A percentile compares a stretch with the other conserved stretches of the same genome.
These are phyloP conservation scores for Collariella sp. DNA, from an alignment of 495 filamentous ascomycete species.

Conservation along the genomic window DNA sequence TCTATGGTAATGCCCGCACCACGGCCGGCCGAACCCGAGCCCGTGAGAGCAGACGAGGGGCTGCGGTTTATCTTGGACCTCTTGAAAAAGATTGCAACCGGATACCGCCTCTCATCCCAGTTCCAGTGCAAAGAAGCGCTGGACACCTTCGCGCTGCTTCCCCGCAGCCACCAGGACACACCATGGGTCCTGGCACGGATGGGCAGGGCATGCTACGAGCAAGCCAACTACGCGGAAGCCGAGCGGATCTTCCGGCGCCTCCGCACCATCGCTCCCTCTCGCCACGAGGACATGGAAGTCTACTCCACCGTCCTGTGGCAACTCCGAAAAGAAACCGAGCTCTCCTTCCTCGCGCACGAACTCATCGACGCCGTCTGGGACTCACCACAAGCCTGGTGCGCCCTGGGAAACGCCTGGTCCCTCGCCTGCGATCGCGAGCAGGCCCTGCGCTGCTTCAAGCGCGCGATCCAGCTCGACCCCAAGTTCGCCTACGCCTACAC, in stretches of 20 bases:
- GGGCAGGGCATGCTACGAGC: constrained; percentile 82
- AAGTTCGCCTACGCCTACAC: constrained; percentile 94
- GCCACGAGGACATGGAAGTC: constrained; percentile 89
- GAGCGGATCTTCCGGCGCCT: constrained; percentile 76
- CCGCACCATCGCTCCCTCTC: constrained; percentile 63
- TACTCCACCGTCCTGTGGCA: constrained; percentile 98
- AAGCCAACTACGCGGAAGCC: constrained; percentile 71
- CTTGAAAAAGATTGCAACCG: constrained; percentile 71
- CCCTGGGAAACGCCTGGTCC: constrained; percentile 88
- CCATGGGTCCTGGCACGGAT: constrained; percentile 92
- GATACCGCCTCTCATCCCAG: constrained; percentile 64
- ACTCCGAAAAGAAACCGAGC: constrained; percentile 79
- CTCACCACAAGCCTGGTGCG: constrained; percentile 93
- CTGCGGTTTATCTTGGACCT: constrained; percentile 69
- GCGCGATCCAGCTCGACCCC: constrained; percentile 81
- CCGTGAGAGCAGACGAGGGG: constrained; percentile 61
- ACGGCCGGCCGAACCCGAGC: constrained; percentile 40
- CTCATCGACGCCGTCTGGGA: constrained; percentile 75
- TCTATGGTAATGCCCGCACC: constrained; percentile 22
- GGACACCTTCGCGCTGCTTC: constrained; percentile 57
- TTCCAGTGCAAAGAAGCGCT: constrained; percentile 74
- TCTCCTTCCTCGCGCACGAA: constrained; percentile 87
- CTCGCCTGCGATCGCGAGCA: constrained; percentile 93
- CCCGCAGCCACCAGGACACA: constrained; percentile 72
- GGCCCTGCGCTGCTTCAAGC: constrained; percentile 88